Evolutionary conservation across 2,329 filamentous ascomycete genomes (phyloP).

Genomic region (Colletotrichum sp.): DNA sequence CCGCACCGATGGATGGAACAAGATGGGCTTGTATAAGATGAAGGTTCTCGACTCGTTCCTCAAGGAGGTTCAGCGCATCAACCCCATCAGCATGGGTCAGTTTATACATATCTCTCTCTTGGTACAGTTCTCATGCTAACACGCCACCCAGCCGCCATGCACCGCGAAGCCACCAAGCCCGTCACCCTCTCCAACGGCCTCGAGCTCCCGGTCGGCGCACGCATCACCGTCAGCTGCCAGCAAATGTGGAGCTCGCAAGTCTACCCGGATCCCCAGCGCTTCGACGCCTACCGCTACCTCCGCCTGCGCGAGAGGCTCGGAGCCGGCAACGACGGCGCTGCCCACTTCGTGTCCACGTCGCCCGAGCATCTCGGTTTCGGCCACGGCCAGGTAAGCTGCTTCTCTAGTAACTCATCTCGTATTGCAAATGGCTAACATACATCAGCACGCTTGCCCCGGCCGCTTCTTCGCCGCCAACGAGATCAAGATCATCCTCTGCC

Average conservation of each 20-base stretch:
- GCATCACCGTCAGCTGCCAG: conserved; percentile 10
- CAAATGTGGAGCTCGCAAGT: conserved; percentile 3
- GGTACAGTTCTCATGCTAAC: too few species aligned
- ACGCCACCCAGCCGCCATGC: not conserved
- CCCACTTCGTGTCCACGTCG: conserved; percentile 34
- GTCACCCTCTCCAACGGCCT: conserved; percentile 16
- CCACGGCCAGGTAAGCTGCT: conserved; percentile 28
- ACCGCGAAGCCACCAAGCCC: conserved; percentile 9
- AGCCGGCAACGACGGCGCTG: conserved; percentile 18
- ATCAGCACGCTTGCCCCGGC: conserved; percentile 40
- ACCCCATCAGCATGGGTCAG: conserved; percentile 2
- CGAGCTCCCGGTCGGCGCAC: conserved; percentile 10
- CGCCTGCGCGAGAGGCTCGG: conserved; percentile 15
- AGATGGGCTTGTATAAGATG: conserved; percentile 19
- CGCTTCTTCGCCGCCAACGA: conserved; percentile 42
- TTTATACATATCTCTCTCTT: too few species aligned
- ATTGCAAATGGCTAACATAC: not conserved
- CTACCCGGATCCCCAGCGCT: conserved; percentile 6
- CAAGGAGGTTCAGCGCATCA: conserved; percentile 13
- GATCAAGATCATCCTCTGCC: conserved; percentile 38
- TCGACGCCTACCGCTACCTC: conserved; percentile 13
- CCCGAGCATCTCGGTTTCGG: conserved; percentile 36
- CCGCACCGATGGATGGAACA: conserved; percentile 18
- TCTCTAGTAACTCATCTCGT: not conserved
- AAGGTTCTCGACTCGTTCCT: conserved; percentile 14